Evolutionary conservation across 176 grass and related monocot species (phyloP).

Genomic region (Oryza australiensis): DNA sequence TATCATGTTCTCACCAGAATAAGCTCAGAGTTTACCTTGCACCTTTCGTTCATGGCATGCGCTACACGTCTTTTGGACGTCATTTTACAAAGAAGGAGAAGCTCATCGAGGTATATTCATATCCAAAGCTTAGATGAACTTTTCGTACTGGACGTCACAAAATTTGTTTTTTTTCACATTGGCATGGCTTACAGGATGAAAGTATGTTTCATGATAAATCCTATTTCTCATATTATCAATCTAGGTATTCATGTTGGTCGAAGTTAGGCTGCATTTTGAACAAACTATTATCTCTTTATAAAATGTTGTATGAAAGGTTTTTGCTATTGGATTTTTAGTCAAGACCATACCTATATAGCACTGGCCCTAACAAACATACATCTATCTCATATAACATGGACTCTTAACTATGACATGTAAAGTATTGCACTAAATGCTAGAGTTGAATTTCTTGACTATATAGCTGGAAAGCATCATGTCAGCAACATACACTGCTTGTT

Average conservation of each 20-base stretch:
- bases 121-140: neutral
- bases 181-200: neutral
- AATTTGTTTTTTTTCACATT: neutral
- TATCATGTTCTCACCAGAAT: slow-evolving; percentile 41
- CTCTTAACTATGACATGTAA: neutral
- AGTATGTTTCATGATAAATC: neutral
- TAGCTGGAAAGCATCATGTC: neutral
- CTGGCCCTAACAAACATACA: too few species aligned
- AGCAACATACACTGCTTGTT: too few species aligned
- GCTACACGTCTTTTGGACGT: slow-evolving; percentile 81
- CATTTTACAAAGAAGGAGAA: slow-evolving; percentile 85
- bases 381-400: neutral
- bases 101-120: slow-evolving; percentile 56
- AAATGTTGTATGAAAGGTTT: neutral
- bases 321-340: neutral
- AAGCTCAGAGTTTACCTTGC: slow-evolving; percentile 72
- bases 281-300: neutral
- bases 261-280: neutral
- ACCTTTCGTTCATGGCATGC: slow-evolving; percentile 77
- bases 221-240: neutral
- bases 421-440: neutral
- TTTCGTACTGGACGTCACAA: neutral
- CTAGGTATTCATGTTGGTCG: neutral
- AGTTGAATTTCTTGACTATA: neutral
- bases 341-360: neutral